Evolutionary conservation across 2,329 filamentous ascomycete species (phyloP).

Genomic region (Talaromyces sp.): DNA sequence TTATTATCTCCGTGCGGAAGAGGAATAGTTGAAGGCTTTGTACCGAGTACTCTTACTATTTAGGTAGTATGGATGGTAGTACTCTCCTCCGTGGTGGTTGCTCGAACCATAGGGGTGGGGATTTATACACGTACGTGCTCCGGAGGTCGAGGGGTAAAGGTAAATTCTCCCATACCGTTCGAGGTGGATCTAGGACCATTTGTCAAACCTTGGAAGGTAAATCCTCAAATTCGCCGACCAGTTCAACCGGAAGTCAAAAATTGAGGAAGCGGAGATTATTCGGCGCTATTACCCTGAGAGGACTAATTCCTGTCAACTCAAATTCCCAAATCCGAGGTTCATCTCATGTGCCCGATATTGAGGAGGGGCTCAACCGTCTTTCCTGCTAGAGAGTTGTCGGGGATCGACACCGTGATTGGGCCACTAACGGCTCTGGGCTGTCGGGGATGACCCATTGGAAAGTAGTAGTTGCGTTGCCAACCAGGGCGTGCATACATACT

Average conservation of each 20-base stretch:
- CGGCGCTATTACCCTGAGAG: conserved; percentile 2
- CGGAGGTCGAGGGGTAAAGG: too few relatives aligned
- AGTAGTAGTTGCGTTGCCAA: background rate
- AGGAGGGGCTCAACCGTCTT: background rate
- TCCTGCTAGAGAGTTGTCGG: background rate
- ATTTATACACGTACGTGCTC: too few relatives aligned
- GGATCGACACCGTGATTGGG: background rate
- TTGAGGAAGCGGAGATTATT: conserved; percentile 11
- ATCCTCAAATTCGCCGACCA: conserved; percentile 21
- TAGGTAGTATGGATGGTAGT: too few relatives aligned
- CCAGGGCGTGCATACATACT: background rate
- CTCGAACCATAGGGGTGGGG: too few relatives aligned
- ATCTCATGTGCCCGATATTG: background rate
- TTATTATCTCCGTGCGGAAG: background rate
- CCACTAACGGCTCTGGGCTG: background rate
- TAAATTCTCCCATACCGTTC: background rate
- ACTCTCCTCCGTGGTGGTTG: too few relatives aligned
- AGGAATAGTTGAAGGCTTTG: background rate
- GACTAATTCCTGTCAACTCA: background rate
- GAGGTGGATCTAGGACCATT: conserved; percentile 8
- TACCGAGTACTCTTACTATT: too few relatives aligned
- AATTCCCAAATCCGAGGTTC: background rate
- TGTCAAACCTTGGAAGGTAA: conserved; percentile 15
- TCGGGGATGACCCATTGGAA: background rate
- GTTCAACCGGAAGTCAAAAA: background rate